Percentiles rank a stretch among this genome's conserved stretches.
Conservation (phyloP, 192 early-diverging fungal genomes). For the Glomus cerebriforme region DNA sequence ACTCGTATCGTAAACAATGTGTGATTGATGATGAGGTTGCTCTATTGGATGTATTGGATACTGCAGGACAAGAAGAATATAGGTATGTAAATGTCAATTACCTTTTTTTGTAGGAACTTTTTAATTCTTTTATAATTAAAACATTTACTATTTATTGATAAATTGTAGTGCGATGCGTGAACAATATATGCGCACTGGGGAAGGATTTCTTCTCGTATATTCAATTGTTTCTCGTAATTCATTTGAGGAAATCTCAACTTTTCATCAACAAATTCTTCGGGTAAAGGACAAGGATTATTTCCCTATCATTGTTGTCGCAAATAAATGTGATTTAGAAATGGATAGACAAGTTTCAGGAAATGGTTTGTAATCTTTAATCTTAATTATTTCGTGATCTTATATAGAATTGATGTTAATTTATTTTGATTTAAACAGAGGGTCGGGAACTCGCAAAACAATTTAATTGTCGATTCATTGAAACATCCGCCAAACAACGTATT, state of each 20-base stretch:
- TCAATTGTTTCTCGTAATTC: slow-evolving; percentile 89
- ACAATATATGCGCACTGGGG: slow-evolving; percentile 96
- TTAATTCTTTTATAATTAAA: slow-evolving; percentile 25
- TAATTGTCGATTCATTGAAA: slow-evolving; percentile 82
- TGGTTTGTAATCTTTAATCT: slow-evolving; percentile 37
- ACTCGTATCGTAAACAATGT: slow-evolving; percentile 97
- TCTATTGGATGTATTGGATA: slow-evolving; percentile 92
- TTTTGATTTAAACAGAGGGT: slow-evolving; percentile 60
- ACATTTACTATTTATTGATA: slow-evolving; percentile 14
- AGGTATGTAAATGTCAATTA: slow-evolving; percentile 47
- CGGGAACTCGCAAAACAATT: slow-evolving; percentile 75
- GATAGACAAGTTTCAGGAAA: slow-evolving; percentile 82
- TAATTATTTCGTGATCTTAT: background rate
- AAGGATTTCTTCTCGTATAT: slow-evolving; percentile 94
- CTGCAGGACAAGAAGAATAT: slow-evolving; percentile 96
- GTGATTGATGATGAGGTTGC: slow-evolving; percentile 87
- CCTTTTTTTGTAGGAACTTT: background rate
- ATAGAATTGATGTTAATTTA: background rate
- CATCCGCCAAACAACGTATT: slow-evolving; percentile 83
- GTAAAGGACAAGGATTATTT: slow-evolving; percentile 94
- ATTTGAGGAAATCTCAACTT: slow-evolving; percentile 89
- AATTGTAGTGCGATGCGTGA: slow-evolving; percentile 79
- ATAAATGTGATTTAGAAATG: slow-evolving; percentile 86
- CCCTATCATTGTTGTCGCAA: slow-evolving; percentile 90
- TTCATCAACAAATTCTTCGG: slow-evolving; percentile 90